Base-by-base conservation (phyloP, 176 grass and related monocot species). In the Zoysia pacifica region DNA sequence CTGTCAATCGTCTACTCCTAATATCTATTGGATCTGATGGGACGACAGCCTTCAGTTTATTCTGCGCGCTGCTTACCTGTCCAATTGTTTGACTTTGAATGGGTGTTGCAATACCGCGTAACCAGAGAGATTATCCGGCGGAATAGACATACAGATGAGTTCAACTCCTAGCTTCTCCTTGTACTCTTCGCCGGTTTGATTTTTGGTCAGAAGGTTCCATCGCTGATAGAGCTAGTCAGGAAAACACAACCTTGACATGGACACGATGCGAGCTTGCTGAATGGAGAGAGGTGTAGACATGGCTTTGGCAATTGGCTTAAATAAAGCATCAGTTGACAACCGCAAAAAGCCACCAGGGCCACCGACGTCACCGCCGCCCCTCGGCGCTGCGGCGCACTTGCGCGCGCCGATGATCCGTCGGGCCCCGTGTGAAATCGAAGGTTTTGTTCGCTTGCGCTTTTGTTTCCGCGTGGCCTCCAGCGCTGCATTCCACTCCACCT, bases 351-450 rank as follows among this genome's bases (percentile, higher is more conserved):
- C n/a, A 36, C 11, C 50, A 35, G 38, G 48, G 15, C 2, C 28
- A 16, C 0, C 11, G 9, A 16, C 53, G 15, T 67, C 70, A 6
- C 40, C 64, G 45, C 47, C 76, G 39, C 70, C 39, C 46, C n/a
- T 36, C 3, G 44, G n/a, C 14, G 1, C 36, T 11, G 19, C 56
- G 36, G 56, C 50, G 14, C 61, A n/a, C 43, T 36, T 41, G 47
- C 10, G 10, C 40, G 12, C 41, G 18, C 44, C 5, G 62, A 14
- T 19, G 18, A 20, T 62, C 56, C 56, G 40, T 13, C 18, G 2
- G 70, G 7, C 3, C 58, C 69, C 18, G 82, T 75, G 76, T 75
- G 82, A 89, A 84, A 84, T 47, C 48, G 64, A 47, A 36, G 58
- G 3, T 20, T 65, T 56, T 79, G 74, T 79, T 63, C 40, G 16